Base-by-base conservation (phyloP, 73 alveolate species). In the Blepharisma japonicum region DNA sequence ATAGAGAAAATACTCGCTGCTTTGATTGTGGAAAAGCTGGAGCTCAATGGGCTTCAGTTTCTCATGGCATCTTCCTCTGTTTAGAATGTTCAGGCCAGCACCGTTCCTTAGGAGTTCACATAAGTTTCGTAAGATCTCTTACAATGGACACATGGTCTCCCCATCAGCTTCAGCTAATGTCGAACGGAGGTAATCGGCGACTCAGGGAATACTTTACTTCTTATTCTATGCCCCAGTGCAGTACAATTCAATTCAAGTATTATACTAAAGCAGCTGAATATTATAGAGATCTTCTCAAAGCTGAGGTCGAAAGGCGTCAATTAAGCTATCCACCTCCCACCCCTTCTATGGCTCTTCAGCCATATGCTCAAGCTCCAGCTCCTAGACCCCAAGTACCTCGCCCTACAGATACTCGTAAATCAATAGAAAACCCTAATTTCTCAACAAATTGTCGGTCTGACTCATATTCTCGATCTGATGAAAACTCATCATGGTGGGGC, bases 71-170 rank as follows among this genome's bases (percentile, higher is more conserved):
- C 38, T 85, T 94, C 78, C 49, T 96, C 38, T 96, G 99, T 78
- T 83, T 92, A 53, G 91, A 88, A 66, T 96, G 99, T 81, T 87
- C 98, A 6, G 98, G 98, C n/a, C 81, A 90, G 11, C 99, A 96
- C 83, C 81, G 99, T 66, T 86, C 92, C 49, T 85, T 87, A 49
- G 96, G 97, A 18, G 96, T 90, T 18, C 92, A 94, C 78, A 79
- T 83, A 55, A 91, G 95, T 51, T 86, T 85, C 77, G 89, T 95
- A 18, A 82, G 97, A 85, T 91, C 98, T 20, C 68, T 91, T 6
- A 88, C 89, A 51, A 88, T 95, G 83, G 99, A 95, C 55, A 79
- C 93, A 47, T 94, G 98, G 98, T 84, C 92, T 48, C 92, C 86
- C 47, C 86, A 79, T 67, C 94, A 94, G 82, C 82, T 95, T 23